Evolutionary conservation across 352 stramenopile species (phyloP).

Genomic region (Phytophthora pini): DNA sequence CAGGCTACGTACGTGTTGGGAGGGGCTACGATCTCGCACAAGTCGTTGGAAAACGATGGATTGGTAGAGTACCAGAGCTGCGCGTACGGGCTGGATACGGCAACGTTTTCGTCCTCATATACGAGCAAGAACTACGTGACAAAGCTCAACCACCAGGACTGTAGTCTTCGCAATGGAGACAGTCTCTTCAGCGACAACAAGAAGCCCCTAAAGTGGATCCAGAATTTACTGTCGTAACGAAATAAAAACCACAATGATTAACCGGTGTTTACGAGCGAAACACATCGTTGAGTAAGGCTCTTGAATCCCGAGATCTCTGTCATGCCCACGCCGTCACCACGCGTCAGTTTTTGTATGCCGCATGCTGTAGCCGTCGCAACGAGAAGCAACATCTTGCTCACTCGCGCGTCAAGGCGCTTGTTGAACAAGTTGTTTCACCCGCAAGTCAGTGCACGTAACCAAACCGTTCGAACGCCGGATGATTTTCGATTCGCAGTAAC

Average conservation of each 20-base stretch:
- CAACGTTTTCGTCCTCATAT: constrained; percentile 39
- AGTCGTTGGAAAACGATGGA: constrained; percentile 26
- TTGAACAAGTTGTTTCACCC: neutral
- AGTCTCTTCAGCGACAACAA: constrained; percentile 43
- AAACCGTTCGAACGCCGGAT: neutral
- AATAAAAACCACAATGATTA: neutral
- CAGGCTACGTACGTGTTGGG: constrained; percentile 18
- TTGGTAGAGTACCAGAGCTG: constrained; percentile 48
- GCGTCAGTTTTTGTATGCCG: constrained; percentile 4
- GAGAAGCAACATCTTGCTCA: constrained; percentile 15
- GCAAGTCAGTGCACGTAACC: too few relatives aligned
- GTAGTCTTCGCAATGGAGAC: constrained; percentile 53
- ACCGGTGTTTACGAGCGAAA: neutral
- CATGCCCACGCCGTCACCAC: neutral
- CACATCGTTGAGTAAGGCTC: too few relatives aligned
- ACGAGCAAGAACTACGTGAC: constrained; percentile 49
- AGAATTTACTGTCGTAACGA: constrained; percentile 44
- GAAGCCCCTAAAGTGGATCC: constrained; percentile 66
- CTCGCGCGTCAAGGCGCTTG: neutral
- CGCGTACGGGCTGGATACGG: constrained; percentile 24
- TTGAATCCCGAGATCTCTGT: too few relatives aligned
- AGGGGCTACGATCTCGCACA: constrained; percentile 22
- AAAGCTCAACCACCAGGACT: constrained; percentile 59
- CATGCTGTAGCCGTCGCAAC: constrained; percentile 2
- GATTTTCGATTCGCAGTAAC: constrained; percentile 1